phyloP scores from a whole-genome alignment of 768 basidiomycete species.

The Amanita pseudoporphyria region DNA sequence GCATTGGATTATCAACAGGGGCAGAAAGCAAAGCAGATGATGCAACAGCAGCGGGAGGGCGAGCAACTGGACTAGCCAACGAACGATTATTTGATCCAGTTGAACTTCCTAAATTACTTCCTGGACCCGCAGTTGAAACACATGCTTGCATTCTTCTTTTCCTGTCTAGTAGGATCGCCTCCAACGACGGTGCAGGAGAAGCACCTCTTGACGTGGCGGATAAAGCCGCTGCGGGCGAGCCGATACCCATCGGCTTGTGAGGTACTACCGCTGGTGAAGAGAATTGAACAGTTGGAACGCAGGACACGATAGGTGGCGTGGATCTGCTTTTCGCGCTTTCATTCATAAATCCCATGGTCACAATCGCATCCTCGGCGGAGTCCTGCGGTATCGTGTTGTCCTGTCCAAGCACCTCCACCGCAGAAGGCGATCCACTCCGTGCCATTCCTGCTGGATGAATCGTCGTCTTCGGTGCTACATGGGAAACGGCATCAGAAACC shows the following conservation, averaged over 20 bases:
- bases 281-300: neutral
- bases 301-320: no score
- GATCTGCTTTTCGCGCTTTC: no score
- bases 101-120: neutral
- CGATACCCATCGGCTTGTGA: slow-evolving; percentile 5
- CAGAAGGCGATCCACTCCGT: neutral
- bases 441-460: neutral
- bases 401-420: neutral
- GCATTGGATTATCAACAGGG: neutral
- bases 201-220: slow-evolving; percentile 25
- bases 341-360: neutral
- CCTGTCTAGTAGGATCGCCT: slow-evolving; percentile 58
- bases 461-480: neutral
- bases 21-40: neutral
- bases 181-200: slow-evolving; percentile 50
- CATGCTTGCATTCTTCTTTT: slow-evolving; percentile 37
- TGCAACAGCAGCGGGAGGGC: neutral
- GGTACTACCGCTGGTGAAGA: neutral
- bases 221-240: slow-evolving; percentile 6
- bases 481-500: neutral
- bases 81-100: neutral
- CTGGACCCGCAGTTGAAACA: slow-evolving; percentile 10
- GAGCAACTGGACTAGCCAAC: neutral
- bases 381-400: neutral
- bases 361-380: neutral